A percentile compares a stretch with the other conserved stretches of the same genome.
These are phyloP conservation scores for Plasmodium vivax DNA, from an alignment of 169 alveolate genomes.

Conservation along the genomic window DNA sequence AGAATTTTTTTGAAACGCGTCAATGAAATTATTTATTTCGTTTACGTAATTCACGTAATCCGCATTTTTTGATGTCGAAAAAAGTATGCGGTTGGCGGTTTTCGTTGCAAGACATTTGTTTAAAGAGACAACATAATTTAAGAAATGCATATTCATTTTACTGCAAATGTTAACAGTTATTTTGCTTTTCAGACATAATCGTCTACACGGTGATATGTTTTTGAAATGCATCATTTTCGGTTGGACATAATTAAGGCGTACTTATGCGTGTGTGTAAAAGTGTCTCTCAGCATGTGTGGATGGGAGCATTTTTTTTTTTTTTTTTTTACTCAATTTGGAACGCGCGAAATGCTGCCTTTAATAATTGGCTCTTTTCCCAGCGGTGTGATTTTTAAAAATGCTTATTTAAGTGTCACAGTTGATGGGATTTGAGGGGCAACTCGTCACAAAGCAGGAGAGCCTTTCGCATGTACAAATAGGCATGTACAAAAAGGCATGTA, in stretches of 20 bases:
- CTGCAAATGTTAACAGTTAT: conserved; percentile 17
- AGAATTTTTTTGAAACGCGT: conserved; percentile 35
- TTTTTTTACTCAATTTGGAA: background rate
- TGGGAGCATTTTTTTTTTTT: conserved; percentile 4
- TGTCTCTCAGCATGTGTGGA: background rate
- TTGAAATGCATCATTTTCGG: conserved; percentile 52
- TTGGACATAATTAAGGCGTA: background rate
- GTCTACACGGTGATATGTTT: conserved; percentile 26
- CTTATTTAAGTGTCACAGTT: background rate
- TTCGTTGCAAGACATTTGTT: conserved; percentile 35
- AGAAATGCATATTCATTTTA: conserved; percentile 32
- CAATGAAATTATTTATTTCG: conserved; percentile 56
- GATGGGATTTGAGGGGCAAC: background rate
- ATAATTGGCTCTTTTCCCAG: background rate
- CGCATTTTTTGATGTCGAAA: conserved; percentile 34
- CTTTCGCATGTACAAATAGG: background rate
- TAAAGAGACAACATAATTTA: conserved; percentile 14
- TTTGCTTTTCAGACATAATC: conserved; percentile 7
- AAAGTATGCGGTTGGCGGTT: background rate
- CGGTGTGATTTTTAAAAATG: background rate
- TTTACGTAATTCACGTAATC: conserved; percentile 63
- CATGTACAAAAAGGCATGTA: background rate
- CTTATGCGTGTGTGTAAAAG: background rate
- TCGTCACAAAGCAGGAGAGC: background rate
- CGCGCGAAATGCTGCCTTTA: background rate